phyloP scores from a whole-genome alignment of 2,329 filamentous ascomycete species.

The Lachnellula subtilissima region DNA sequence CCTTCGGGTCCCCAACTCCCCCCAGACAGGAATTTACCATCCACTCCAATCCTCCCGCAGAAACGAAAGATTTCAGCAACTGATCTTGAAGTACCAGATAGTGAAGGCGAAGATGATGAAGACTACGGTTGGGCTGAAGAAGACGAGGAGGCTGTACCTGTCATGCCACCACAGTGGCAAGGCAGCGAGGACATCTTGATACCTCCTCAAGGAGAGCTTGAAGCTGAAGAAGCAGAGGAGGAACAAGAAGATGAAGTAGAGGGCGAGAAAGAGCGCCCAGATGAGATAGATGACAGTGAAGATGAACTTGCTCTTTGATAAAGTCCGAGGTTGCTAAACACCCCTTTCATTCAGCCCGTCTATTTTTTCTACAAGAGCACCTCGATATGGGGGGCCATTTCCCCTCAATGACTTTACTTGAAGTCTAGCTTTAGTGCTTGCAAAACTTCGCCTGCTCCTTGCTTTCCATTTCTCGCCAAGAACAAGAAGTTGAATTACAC shows the following conservation, averaged over 20 bases:
- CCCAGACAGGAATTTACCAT: background rate
- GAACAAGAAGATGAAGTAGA: conserved; percentile 5
- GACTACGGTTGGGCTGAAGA: conserved; percentile 69
- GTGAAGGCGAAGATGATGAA: conserved; percentile 56
- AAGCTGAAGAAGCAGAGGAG: conserved; percentile 16
- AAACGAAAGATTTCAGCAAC: conserved; percentile 64
- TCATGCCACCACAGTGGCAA: conserved; percentile 61
- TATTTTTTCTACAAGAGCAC: too few relatives aligned
- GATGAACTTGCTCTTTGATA: conserved; percentile 17
- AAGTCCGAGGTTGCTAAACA: background rate
- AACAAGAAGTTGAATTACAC: too few relatives aligned
- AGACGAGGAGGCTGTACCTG: conserved; percentile 56
- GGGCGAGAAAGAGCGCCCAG: background rate
- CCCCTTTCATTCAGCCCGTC: too few relatives aligned
- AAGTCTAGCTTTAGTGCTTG: too few relatives aligned
- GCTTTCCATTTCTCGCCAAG: too few relatives aligned
- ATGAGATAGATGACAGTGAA: conserved; percentile 18
- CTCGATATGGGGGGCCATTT: too few relatives aligned
- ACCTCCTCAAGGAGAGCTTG: conserved; percentile 15
- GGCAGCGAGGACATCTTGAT: conserved; percentile 61
- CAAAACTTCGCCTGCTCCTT: too few relatives aligned
- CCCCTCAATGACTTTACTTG: too few relatives aligned
- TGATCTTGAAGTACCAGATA: conserved; percentile 55
- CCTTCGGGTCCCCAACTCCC: conserved; percentile 5
- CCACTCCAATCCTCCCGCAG: conserved; percentile 34